Evolutionary conservation across 805 yeast genomes (phyloP), one percentile per base, ranked within the genome.

Genomic region (Wickerhamiella domercqiae): DNA sequence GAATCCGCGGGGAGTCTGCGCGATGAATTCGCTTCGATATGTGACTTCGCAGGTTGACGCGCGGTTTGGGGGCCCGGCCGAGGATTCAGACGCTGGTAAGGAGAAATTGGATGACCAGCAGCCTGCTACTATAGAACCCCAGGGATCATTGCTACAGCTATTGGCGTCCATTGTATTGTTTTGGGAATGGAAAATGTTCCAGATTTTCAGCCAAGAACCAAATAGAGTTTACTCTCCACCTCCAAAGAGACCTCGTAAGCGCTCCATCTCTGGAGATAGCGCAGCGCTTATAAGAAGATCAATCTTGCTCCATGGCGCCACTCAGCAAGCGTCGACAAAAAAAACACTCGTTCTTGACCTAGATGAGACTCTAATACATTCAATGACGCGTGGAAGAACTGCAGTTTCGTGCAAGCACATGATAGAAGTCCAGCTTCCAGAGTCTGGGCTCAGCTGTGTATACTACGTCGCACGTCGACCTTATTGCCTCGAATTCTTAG

Each of bases 381-480:
- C 97, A 1, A 66, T 84, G 39, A 75, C 93, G 4, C 66, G 93
- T 40, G 68, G 70, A 2, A 53, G 59, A 30, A 47, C 60, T 41
- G 20, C 32, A 29, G 54, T 57, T 48, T 50, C 63, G 9, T 60
- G 66, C 32, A 71, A 71, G 21, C 75, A 77, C 43, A 75, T 84
- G 68, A 78, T 87, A 37, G 98, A 87, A 59, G 84, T 87, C 40
- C 71, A 70, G 44, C 38, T 37, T 3, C 20, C 33, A 5, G 22
- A 34, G 25, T 11, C 32, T 28, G 34, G 41, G 7, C 62, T 78
- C 21, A 66, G 67, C 41, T 72, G 73, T 48, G 61, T 90, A 14
- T 90, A 87, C 57, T 79, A 78, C 54, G 94, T 90, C 19, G 81
- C 82, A 52, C 87, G 87, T 54, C 64, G 98, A 37, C 98, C 98